A percentile compares a stretch with the other conserved stretches of the same genome.
These are phyloP conservation scores for Hypoxylon sp. DNA, from an alignment of 2,329 filamentous ascomycete genomes.

Conservation along the genomic window DNA sequence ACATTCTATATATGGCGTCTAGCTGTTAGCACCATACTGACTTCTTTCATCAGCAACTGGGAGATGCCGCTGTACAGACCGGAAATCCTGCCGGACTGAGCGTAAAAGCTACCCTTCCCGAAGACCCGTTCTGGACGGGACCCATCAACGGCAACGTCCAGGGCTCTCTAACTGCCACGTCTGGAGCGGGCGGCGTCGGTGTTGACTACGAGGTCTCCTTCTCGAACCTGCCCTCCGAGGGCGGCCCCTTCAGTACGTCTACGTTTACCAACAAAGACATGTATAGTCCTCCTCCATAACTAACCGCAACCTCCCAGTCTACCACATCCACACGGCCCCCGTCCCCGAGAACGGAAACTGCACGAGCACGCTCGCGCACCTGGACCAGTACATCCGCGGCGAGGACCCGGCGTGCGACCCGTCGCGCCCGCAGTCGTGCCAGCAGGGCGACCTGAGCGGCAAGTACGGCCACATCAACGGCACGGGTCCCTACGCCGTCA, in stretches of 20 bases:
- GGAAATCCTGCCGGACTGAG: conserved; percentile 67
- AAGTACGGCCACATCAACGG: conserved; percentile 73
- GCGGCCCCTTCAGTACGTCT: conserved; percentile 70
- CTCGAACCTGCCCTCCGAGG: conserved; percentile 67
- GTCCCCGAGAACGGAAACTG: conserved; percentile 78
- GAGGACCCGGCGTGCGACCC: conserved; percentile 71
- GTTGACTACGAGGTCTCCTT: conserved; percentile 67
- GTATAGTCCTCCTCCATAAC: not conserved
- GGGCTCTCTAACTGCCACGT: conserved; percentile 62
- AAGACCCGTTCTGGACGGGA: conserved; percentile 62
- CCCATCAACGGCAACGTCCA: conserved; percentile 65
- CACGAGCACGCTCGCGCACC: conserved; percentile 72
- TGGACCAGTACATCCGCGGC: conserved; percentile 76
- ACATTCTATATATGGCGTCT: not conserved
- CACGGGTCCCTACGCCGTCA: conserved; percentile 60
- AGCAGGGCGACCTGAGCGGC: conserved; percentile 81
- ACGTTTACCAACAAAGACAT: not conserved
- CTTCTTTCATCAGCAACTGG: conserved; percentile 50
- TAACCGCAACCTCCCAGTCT: conserved; percentile 61
- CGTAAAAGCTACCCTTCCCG: conserved; percentile 69
- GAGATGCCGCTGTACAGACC: conserved; percentile 63
- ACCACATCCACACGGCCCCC: conserved; percentile 77
- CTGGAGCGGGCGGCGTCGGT: conserved; percentile 63
- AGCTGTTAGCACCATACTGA: conserved; percentile 29
- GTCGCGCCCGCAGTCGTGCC: conserved; percentile 70